These are phyloP conservation scores for Verticillium zaregamsianum DNA, from an alignment of 2,329 filamentous ascomycete genomes.

Conservation along the genomic window DNA sequence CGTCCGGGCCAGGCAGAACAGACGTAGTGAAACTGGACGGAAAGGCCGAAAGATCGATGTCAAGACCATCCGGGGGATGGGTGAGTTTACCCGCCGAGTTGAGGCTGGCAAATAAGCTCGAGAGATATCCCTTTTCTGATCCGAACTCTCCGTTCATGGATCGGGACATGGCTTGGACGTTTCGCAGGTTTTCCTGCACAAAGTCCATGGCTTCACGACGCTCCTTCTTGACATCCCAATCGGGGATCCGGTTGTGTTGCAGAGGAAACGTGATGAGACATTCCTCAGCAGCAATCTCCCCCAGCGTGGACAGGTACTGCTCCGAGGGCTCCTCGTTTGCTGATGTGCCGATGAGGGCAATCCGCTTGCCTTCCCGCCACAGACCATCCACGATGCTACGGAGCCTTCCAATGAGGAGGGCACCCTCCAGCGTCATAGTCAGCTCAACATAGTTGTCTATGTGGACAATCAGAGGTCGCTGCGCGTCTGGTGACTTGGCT, in stretches of 20 bases:
- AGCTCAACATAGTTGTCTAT: conserved; percentile 80
- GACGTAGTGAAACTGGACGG: conserved; percentile 14
- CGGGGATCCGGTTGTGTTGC: conserved; percentile 9
- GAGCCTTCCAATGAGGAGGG: conserved; percentile 64
- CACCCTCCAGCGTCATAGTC: conserved; percentile 63
- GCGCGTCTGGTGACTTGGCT: conserved; percentile 22
- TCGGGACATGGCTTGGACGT: conserved; percentile 42
- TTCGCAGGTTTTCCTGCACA: conserved; percentile 40
- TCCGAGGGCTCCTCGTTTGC: conserved; percentile 46
- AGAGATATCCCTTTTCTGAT: conserved; percentile 4
- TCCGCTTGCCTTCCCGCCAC: conserved; percentile 65
- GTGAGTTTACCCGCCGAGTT: not conserved
- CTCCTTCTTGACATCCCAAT: conserved; percentile 5
- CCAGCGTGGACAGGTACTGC: conserved; percentile 34
- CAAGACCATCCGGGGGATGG: not conserved
- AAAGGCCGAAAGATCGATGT: conserved; percentile 1
- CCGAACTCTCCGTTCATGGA: conserved; percentile 20
- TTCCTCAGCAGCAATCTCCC: conserved; percentile 34
- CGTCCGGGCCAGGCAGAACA: conserved; percentile 32
- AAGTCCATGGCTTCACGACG: conserved; percentile 27
- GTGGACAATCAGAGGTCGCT: conserved; percentile 64
- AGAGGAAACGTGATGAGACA: conserved; percentile 29
- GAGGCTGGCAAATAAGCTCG: not conserved
- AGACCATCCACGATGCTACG: conserved; percentile 67
- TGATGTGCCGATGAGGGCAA: conserved; percentile 79